A percentile compares a stretch with the other conserved stretches of the same genome.
Conservation (phyloP, 345 rosid species). For the Lumnitzera littorea region DNA sequence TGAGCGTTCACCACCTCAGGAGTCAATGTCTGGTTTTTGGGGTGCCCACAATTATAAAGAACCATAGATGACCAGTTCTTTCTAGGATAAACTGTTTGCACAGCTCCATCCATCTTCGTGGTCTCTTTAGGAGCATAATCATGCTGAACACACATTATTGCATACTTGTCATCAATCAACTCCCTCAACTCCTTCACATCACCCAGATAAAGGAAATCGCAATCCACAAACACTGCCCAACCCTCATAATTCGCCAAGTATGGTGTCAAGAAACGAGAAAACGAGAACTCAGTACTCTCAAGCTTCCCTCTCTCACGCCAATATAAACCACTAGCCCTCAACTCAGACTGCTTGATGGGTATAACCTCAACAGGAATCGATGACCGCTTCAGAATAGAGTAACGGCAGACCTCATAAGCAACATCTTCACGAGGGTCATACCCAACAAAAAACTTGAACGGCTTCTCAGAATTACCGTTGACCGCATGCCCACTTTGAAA, state of each 20-base stretch:
- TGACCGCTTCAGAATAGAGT: slow-evolving; percentile 64
- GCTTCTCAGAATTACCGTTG: slow-evolving; percentile 12
- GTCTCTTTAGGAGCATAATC: slow-evolving; percentile 88
- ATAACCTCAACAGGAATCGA: slow-evolving; percentile 75
- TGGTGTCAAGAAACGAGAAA: slow-evolving; percentile 84
- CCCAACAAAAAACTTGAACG: slow-evolving; percentile 83
- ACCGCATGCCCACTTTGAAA: background rate
- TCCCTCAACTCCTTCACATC: slow-evolving; percentile 77
- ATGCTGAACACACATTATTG: slow-evolving; percentile 92
- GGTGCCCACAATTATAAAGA: slow-evolving; percentile 85
- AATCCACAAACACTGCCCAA: slow-evolving; percentile 98
- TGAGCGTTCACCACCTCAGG: slow-evolving; percentile 70
- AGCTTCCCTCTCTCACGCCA: slow-evolving; percentile 74
- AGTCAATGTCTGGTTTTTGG: slow-evolving; percentile 63
- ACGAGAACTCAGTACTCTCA: slow-evolving; percentile 99
- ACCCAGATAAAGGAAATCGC: slow-evolving; percentile 80
- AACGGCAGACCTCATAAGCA: slow-evolving; percentile 78
- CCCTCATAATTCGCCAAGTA: slow-evolving; percentile 66
- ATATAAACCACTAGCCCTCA: slow-evolving; percentile 57
- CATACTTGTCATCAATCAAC: slow-evolving; percentile 77
- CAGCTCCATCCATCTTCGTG: slow-evolving; percentile 95
- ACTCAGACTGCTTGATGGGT: slow-evolving; percentile 80
- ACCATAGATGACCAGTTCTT: slow-evolving; percentile 99
- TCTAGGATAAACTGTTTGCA: slow-evolving; percentile 89
- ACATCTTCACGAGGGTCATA: slow-evolving; percentile 86